Percentiles rank a stretch among this genome's conserved stretches.
phyloP scores from a whole-genome alignment of 768 basidiomycete species.

The Boletus reticuloceps region DNA sequence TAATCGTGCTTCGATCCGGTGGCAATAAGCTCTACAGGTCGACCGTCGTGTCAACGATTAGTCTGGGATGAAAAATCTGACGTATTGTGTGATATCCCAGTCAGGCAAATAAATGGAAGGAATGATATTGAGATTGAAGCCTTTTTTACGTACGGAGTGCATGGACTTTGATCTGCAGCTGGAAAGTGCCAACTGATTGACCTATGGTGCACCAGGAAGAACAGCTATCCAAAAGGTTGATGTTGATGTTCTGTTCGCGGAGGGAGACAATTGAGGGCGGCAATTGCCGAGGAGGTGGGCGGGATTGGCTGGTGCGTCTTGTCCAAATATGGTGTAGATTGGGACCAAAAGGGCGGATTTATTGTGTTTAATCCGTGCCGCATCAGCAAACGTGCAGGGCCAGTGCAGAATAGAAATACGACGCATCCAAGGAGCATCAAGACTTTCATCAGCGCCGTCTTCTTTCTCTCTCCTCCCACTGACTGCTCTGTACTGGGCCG shows the following conservation, averaged over 20 bases:
- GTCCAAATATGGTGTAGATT: conserved; percentile 11
- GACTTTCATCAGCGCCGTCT: conserved; percentile 34
- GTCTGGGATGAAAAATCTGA: conserved; percentile 1
- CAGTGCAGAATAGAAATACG: conserved; percentile 33
- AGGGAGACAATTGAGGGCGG: neutral
- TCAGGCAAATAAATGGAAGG: no score
- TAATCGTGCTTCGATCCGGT: conserved; percentile 11
- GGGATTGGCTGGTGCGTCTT: neutral
- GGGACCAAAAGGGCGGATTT: conserved; percentile 17
- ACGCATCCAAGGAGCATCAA: conserved; percentile 30
- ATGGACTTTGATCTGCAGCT: neutral
- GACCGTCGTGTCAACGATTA: neutral
- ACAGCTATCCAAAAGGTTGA: neutral
- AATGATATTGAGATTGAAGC: neutral
- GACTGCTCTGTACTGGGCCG: conserved; percentile 25
- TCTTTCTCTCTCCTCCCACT: conserved; percentile 27
- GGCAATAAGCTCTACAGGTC: conserved; percentile 16
- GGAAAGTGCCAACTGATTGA: neutral
- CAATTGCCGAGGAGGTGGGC: conserved; percentile 1
- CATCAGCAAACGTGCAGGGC: conserved; percentile 27
- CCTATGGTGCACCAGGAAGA: no score
- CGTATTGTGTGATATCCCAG: neutral
- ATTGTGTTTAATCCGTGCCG: conserved; percentile 3
- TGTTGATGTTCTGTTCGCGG: conserved; percentile 7
- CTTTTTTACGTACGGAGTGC: conserved; percentile 9